These are phyloP conservation scores for Lipomyces yamanashiensis DNA, from an alignment of 805 yeast species.

Conservation along the genomic window DNA sequence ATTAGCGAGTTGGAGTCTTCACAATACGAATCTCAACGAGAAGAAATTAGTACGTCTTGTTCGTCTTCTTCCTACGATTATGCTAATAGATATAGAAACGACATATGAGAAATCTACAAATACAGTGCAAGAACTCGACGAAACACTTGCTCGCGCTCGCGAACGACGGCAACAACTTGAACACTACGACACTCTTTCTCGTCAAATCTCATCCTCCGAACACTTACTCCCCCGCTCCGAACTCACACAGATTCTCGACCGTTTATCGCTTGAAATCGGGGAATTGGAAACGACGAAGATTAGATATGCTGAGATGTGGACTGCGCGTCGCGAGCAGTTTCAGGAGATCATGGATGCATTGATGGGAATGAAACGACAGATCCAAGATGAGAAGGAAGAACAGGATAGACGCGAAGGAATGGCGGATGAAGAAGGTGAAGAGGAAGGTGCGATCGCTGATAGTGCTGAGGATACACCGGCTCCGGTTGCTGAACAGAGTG, in stretches of 20 bases:
- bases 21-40: constrained; percentile 34
- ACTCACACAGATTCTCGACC: constrained; percentile 25
- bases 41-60: constrained; percentile 24
- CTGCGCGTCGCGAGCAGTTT: constrained; percentile 36
- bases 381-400: constrained; percentile 36
- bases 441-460: constrained; percentile 13
- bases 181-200: constrained; percentile 37
- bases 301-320: constrained; percentile 36
- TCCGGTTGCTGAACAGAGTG: not conserved
- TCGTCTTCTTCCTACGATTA: not conserved
- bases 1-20: constrained; percentile 36
- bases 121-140: constrained; percentile 17
- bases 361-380: constrained; percentile 33
- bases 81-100: constrained; percentile 6
- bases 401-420: constrained; percentile 31
- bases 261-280: constrained; percentile 38
- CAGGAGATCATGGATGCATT: constrained; percentile 36
- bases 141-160: constrained; percentile 33
- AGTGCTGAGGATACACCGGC: not conserved
- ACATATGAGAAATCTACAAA: constrained; percentile 5
- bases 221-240: constrained; percentile 37
- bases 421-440: constrained; percentile 31
- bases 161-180: constrained; percentile 37
- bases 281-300: constrained; percentile 37
- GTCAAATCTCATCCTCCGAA: constrained; percentile 9